These are phyloP conservation scores for Chlorella sorokiniana DNA, from an alignment of 139 green algal genomes.

Conservation along the genomic window DNA sequence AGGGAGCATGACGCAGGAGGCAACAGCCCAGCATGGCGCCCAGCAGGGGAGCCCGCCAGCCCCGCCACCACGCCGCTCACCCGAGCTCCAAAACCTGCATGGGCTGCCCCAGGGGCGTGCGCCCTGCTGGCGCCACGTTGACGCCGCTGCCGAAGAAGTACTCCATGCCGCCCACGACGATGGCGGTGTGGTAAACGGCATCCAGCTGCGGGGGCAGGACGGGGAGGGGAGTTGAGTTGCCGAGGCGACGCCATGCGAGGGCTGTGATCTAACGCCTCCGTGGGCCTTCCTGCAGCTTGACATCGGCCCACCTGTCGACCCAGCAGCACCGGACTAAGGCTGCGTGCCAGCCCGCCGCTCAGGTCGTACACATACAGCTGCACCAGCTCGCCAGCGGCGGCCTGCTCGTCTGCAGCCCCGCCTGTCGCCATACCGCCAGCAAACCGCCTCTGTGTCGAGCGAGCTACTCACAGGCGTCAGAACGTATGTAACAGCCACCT, in stretches of 20 bases:
- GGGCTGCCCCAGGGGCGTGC: slow-evolving; percentile 65
- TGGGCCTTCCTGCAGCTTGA: no score
- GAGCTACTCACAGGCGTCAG: no score
- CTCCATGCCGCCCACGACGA: slow-evolving; percentile 61
- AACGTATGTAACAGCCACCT: no score
- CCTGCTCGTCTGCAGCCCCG: no score
- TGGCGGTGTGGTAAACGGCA: slow-evolving; percentile 70
- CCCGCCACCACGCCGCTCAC: slow-evolving; percentile 25
- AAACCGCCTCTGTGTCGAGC: no score
- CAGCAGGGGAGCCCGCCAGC: no score
- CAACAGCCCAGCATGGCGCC: no score
- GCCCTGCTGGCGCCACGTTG: slow-evolving; percentile 47
- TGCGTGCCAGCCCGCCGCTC: slow-evolving; percentile 66
- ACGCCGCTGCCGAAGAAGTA: slow-evolving; percentile 67
- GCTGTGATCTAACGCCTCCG: not conserved
- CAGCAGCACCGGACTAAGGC: slow-evolving; percentile 66
- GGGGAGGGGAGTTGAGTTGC: no score
- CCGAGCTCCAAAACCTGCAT: slow-evolving; percentile 59
- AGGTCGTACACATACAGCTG: slow-evolving; percentile 86
- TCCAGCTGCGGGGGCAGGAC: slow-evolving; percentile 54
- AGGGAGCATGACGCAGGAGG: not conserved
- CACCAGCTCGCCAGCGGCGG: slow-evolving; percentile 49
- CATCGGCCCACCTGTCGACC: slow-evolving; percentile 55
- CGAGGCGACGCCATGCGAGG: not conserved
- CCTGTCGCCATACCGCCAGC: no score